Evolutionary conservation across 108 stramenopile genomes (phyloP).

Genomic region (Fistulifera solaris): DNA sequence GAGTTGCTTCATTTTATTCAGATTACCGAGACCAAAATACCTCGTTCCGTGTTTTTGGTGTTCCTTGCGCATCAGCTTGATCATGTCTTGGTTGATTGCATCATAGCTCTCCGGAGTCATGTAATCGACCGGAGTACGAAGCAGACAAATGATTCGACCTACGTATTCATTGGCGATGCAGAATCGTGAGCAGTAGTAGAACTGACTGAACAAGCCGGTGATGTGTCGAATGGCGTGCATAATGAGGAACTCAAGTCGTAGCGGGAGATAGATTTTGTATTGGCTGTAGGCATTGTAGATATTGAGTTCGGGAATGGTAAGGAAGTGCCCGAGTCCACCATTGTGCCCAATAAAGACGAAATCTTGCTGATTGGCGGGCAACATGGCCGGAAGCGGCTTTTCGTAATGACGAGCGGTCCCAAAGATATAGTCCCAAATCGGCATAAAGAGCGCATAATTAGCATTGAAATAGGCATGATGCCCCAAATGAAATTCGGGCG

Average conservation of each 20-base stretch:
- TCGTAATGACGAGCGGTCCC: constrained; percentile 45
- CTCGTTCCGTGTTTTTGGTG: constrained; percentile 38
- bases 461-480: constrained; percentile 63
- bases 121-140: constrained; percentile 54
- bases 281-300: constrained; percentile 49
- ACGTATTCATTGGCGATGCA: constrained; percentile 47
- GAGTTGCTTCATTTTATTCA: constrained; percentile 73
- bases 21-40: constrained; percentile 59
- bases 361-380: constrained; percentile 47
- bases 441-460: constrained; percentile 62
- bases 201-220: constrained; percentile 18
- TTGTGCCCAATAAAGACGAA: constrained; percentile 68
- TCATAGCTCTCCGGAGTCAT: constrained; percentile 36
- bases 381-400: constrained; percentile 38
- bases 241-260: constrained; percentile 45
- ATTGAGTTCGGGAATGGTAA: constrained; percentile 52
- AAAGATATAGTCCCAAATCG: constrained; percentile 55
- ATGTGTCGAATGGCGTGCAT: constrained; percentile 28
- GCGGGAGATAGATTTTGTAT: constrained; percentile 39
- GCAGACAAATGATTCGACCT: constrained; percentile 51
- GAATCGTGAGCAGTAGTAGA: constrained; percentile 45
- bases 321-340: constrained; percentile 51
- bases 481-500: constrained; percentile 64
- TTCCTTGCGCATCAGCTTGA: constrained; percentile 41
- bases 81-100: constrained; percentile 46